Evolutionary conservation across 2,329 filamentous ascomycete genomes (phyloP).

Genomic region (Ceratocystis alfenasii): DNA sequence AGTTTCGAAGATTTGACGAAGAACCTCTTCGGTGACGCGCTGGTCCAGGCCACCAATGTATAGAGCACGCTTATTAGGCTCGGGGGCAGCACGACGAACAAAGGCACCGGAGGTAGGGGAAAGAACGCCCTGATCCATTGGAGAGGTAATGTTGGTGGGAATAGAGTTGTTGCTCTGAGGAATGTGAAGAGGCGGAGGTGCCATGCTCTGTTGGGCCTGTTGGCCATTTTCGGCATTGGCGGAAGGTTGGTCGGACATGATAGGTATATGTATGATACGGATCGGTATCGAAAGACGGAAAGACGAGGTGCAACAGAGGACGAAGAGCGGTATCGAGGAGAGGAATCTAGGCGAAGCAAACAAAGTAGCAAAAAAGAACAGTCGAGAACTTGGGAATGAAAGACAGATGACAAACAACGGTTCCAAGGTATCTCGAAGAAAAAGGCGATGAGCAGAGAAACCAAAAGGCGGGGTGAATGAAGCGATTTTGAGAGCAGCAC

Average conservation of each 20-base stretch:
- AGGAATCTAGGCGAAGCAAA: constrained; percentile 9
- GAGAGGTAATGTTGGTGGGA: constrained; percentile 81
- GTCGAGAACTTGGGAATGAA: constrained; percentile 8
- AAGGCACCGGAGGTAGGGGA: constrained; percentile 76
- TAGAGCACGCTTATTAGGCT: constrained; percentile 95
- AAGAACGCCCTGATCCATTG: constrained; percentile 65
- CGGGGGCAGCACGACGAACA: constrained; percentile 79
- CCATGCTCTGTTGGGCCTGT: constrained; percentile 73
- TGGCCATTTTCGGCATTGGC: constrained; percentile 48
- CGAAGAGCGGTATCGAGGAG: background rate
- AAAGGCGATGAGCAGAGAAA: constrained; percentile 4
- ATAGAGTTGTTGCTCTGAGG: constrained; percentile 94
- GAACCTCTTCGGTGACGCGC: constrained; percentile 86
- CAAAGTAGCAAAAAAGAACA: background rate
- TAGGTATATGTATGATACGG: constrained; percentile 25
- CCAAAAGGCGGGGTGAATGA: constrained; percentile 18
- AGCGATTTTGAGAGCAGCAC: constrained; percentile 9
- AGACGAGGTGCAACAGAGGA: constrained; percentile 19
- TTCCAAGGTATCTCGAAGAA: constrained; percentile 3
- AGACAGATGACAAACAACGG: constrained; percentile 5
- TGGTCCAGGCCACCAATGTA: constrained; percentile 94
- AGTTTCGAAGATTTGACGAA: constrained; percentile 97
- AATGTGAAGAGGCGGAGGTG: constrained; percentile 82
- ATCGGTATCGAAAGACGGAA: constrained; percentile 15
- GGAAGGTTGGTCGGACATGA: constrained; percentile 57